Evolutionary conservation across 345 rosid species (phyloP), one percentile per base, ranked within the genome.

Genomic region (Bruguiera gymnorhiza): DNA sequence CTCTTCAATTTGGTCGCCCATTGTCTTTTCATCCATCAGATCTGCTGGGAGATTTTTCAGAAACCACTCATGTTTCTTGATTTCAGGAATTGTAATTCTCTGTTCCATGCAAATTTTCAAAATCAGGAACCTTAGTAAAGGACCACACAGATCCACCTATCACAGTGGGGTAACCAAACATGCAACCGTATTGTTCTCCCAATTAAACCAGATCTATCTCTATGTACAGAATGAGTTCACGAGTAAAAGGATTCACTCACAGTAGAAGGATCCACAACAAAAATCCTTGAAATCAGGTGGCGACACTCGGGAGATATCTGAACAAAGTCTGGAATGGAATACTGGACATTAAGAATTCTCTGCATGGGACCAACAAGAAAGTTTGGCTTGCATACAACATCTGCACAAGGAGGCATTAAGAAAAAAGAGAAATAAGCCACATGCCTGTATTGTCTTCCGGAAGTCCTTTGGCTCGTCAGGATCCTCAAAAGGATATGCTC

Each of bases 401-500:
- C 21, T 62, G 52, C 15, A 29, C 5, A 71, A 70, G 24, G 6
- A 56, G 52, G 63, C 18, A 50, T 21, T 13, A 37, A 27, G 62
- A 3, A 21, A 19, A 21, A 18, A 27, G 18, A 66, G 8, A 8
- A 54, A 55, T 18, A 10, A 36, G 10, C 15, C 8, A 54, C 11
- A 52, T 63, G 60, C 76, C 63, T 72, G 76, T 68, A 77, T 72
- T 20, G 74, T 77, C 76, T 72, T 77, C 70, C 80, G 31, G 59
- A 77, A 68, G 69, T 77, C 80, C 66, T 53, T 77, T 27, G 80
- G 76, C 29, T 77, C 76, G 21, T 68, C 76, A 63, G 80, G 80
- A 64, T 77, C 80, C 73, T 77, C 80, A 60, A 77, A 72, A 52
- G 80, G 80, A 51, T 77, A 77, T 27, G 66, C 70, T 59, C 74